A percentile compares a stretch with the other conserved stretches of the same genome.
Conservation (phyloP, 164 flowering plant genomes). For the Cinnamomum micranthum region DNA sequence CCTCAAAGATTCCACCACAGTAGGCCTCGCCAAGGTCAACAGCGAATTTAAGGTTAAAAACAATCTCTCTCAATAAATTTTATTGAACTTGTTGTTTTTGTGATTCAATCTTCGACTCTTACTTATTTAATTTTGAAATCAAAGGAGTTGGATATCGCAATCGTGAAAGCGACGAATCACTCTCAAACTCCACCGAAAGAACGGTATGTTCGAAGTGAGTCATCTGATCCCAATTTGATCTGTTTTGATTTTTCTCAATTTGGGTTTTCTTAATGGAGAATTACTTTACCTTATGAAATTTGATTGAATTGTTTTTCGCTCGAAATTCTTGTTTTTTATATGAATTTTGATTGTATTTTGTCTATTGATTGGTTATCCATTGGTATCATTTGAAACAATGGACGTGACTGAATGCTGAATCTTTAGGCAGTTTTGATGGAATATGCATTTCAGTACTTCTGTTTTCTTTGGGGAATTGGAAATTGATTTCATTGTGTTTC, state of each 20-base stretch:
- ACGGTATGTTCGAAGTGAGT: constrained; percentile 70
- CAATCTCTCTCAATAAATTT: background rate
- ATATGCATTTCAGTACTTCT: background rate
- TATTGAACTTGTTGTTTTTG: too few species aligned
- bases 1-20: constrained; percentile 72
- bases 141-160: constrained; percentile 81
- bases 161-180: constrained; percentile 85
- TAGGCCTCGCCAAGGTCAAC: constrained; percentile 78
- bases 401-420: background rate
- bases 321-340: background rate
- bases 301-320: too few species aligned
- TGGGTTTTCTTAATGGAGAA: background rate
- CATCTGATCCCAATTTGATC: background rate
- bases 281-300: too few species aligned
- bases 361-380: background rate
- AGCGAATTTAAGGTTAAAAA: constrained; percentile 59
- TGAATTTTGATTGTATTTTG: background rate
- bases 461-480: background rate
- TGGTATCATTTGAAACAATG: background rate
- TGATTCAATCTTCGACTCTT: background rate
- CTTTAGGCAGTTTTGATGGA: background rate
- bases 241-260: background rate
- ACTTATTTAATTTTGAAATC: background rate
- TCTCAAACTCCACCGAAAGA: constrained; percentile 82
- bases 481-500: background rate